phyloP scores from a whole-genome alignment of 192 early-diverging fungal species.

The Kickxella alabastrina region DNA sequence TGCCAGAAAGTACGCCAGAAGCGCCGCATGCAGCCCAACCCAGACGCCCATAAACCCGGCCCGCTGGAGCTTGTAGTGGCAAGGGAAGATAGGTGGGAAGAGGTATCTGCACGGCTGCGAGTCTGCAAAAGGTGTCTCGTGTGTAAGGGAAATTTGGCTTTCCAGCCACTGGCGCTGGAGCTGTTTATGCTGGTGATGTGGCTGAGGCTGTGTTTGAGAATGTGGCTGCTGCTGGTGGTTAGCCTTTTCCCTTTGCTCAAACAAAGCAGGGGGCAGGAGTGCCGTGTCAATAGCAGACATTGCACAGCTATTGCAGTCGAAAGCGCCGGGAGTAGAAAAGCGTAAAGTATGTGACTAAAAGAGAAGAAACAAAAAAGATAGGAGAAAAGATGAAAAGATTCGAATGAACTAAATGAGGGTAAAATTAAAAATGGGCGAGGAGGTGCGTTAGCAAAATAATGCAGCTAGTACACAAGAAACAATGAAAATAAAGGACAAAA shows the following conservation, averaged over 20 bases:
- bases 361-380: too few relatives aligned
- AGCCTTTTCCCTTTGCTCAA: background rate
- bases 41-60: slow-evolving; percentile 45
- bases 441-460: background rate
- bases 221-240: background rate
- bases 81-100: slow-evolving; percentile 47
- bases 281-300: background rate
- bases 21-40: slow-evolving; percentile 32
- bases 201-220: slow-evolving; percentile 1
- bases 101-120: slow-evolving; percentile 29
- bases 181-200: background rate
- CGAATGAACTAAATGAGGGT: background rate
- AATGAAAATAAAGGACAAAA: too few relatives aligned
- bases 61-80: slow-evolving; percentile 50
- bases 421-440: background rate
- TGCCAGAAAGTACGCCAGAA: slow-evolving; percentile 37
- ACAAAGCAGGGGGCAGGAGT: background rate
- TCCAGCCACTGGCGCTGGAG: slow-evolving; percentile 11
- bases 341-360: background rate
- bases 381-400: background rate
- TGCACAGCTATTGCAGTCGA: too few relatives aligned
- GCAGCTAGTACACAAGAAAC: background rate
- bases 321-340: too few relatives aligned
- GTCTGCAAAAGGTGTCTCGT: slow-evolving; percentile 12
- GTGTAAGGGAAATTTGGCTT: slow-evolving; percentile 16